Percentiles rank a stretch among this genome's conserved stretches.
Evolutionary conservation across 768 basidiomycete species (phyloP).

Genomic region (Russula dissimulans): DNA sequence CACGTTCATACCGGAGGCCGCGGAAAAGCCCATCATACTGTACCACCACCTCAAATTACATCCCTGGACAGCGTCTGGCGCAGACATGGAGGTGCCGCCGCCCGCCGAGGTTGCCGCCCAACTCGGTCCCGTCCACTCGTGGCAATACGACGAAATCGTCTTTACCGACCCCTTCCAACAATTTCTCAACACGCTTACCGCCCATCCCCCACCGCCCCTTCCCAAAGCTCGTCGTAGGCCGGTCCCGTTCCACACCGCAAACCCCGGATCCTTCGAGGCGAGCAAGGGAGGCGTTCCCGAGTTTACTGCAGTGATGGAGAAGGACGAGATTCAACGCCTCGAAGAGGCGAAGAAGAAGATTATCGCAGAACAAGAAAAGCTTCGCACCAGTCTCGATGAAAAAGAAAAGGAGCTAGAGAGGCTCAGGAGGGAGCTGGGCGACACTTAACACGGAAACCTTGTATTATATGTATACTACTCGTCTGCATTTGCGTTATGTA

Average conservation of each 20-base stretch:
- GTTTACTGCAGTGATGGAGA: slow-evolving; percentile 79
- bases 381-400: slow-evolving; percentile 57
- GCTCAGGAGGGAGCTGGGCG: slow-evolving; percentile 46
- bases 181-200: slow-evolving; percentile 72
- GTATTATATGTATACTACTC: slow-evolving; percentile 2
- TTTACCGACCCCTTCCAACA: slow-evolving; percentile 88
- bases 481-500: not conserved
- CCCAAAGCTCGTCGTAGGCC: slow-evolving; percentile 53
- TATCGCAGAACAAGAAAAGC: slow-evolving; percentile 66
- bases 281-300: slow-evolving; percentile 66
- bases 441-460: not conserved
- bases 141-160: slow-evolving; percentile 98
- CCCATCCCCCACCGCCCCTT: slow-evolving; percentile 77
- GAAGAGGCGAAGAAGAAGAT: slow-evolving; percentile 68
- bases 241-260: slow-evolving; percentile 61
- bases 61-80: slow-evolving; percentile 65
- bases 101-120: slow-evolving; percentile 58
- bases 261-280: slow-evolving; percentile 47
- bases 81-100: slow-evolving; percentile 59
- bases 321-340: slow-evolving; percentile 71
- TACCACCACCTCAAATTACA: slow-evolving; percentile 95
- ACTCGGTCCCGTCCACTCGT: slow-evolving; percentile 79
- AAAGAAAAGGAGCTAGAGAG: slow-evolving; percentile 74
- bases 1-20: slow-evolving; percentile 80
- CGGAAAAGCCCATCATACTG: slow-evolving; percentile 80